phyloP scores from a whole-genome alignment of 805 yeast genomes.

The Kuraishia floccosa region DNA sequence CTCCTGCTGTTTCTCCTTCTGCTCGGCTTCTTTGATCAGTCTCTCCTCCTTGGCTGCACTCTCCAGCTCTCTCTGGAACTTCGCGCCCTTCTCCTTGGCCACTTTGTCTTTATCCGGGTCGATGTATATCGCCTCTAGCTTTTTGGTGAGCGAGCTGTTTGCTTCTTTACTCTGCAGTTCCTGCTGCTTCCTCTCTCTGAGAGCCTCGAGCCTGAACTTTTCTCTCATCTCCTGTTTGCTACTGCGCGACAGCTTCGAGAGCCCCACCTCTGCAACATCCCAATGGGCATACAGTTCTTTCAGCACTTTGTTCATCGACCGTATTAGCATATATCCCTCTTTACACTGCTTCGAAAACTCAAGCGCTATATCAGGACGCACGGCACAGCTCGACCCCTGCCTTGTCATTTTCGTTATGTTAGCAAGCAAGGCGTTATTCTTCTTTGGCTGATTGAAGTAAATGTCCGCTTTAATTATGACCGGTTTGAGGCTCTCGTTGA shows the following conservation, averaged over 20 bases:
- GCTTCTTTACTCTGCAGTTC: not conserved
- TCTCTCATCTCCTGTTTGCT: not conserved
- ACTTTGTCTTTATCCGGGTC: slow-evolving; percentile 13
- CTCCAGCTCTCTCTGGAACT: slow-evolving; percentile 10
- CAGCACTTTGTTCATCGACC: slow-evolving; percentile 4
- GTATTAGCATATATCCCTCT: slow-evolving; percentile 21
- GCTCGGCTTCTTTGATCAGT: slow-evolving; percentile 10
- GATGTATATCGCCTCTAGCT: slow-evolving; percentile 11
- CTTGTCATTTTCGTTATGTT: slow-evolving; percentile 33
- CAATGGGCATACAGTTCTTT: slow-evolving; percentile 4
- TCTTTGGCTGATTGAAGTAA: slow-evolving; percentile 26
- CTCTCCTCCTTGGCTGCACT: slow-evolving; percentile 15
- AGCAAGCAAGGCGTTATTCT: slow-evolving; percentile 37
- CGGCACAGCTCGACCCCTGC: slow-evolving; percentile 22
- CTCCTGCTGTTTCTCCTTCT: slow-evolving; percentile 6
- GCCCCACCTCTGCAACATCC: slow-evolving; percentile 3
- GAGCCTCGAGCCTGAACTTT: not conserved
- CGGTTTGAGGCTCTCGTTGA: slow-evolving; percentile 12
- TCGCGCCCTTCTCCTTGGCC: slow-evolving; percentile 14
- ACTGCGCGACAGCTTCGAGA: not conserved
- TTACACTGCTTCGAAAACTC: slow-evolving; percentile 29
- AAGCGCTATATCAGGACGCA: slow-evolving; percentile 21
- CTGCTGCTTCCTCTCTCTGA: not conserved
- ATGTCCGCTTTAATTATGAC: slow-evolving; percentile 12
- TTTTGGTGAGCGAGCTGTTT: not conserved